Evolutionary conservation across 768 basidiomycete species (phyloP).

Genomic region (Macrolepiota dolichaula): DNA sequence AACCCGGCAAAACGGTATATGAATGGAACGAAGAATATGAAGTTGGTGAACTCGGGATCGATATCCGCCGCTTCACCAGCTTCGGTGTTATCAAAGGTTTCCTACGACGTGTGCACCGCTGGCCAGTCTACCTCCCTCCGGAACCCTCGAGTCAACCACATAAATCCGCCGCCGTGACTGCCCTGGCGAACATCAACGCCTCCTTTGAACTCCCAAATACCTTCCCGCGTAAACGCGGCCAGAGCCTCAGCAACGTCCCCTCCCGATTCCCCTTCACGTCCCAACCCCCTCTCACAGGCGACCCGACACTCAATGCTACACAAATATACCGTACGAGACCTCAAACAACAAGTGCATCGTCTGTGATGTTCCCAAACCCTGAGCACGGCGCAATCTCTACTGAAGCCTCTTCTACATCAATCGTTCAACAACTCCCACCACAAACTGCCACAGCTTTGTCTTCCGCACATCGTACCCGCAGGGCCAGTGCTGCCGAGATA

Average conservation of each 20-base stretch:
- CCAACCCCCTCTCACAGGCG: conserved; percentile 14
- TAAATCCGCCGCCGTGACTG: conserved; percentile 16
- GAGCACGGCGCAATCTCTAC: neutral
- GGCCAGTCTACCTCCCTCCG: conserved; percentile 66
- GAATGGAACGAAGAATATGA: conserved; percentile 85
- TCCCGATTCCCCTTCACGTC: conserved; percentile 21
- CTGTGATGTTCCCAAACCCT: neutral
- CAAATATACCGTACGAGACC: conserved; percentile 14
- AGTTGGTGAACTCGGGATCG: conserved; percentile 73
- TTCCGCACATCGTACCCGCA: conserved; percentile 39
- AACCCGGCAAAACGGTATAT: conserved; percentile 76
- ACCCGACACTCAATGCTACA: conserved; percentile 2
- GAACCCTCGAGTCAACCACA: conserved; percentile 24
- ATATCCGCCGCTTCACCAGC: conserved; percentile 90
- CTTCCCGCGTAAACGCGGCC: conserved; percentile 34
- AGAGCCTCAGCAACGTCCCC: conserved; percentile 31
- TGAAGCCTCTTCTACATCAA: neutral
- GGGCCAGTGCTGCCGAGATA: conserved; percentile 65
- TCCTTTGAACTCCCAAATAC: conserved; percentile 7
- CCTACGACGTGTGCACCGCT: conserved; percentile 89
- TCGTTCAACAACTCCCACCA: conserved; percentile 6
- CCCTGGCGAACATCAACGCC: conserved; percentile 13
- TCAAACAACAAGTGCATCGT: conserved; percentile 14
- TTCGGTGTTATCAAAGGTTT: conserved; percentile 99
- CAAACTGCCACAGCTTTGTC: conserved; percentile 23